Conservation (phyloP, 352 stramenopile species). For the Phytophthora constricta region DNA sequence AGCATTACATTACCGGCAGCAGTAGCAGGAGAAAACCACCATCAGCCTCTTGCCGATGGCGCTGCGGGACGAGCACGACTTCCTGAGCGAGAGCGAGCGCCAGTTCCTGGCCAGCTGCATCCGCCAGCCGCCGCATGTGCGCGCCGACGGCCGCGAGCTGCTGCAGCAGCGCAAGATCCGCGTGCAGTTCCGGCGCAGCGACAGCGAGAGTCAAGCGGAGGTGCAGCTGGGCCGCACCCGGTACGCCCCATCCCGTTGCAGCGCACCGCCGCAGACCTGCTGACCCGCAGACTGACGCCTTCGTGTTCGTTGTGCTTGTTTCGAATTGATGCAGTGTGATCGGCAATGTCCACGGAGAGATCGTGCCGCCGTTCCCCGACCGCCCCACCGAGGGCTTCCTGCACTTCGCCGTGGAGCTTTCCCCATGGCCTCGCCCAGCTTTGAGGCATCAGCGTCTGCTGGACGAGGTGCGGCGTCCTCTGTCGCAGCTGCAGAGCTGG, state of each 20-base stretch:
- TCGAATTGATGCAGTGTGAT: constrained; percentile 56
- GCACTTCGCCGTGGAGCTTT: constrained; percentile 86
- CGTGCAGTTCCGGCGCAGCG: constrained; percentile 83
- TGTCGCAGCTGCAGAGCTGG: constrained; percentile 66
- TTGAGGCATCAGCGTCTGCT: constrained; percentile 53
- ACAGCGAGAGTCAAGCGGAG: constrained; percentile 79
- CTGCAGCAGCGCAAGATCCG: constrained; percentile 85
- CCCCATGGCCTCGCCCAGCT: constrained; percentile 85
- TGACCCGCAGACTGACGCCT: background rate
- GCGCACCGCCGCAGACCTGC: background rate
- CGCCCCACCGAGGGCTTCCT: constrained; percentile 89
- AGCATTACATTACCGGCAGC: too few relatives aligned
- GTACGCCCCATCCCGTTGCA: constrained; percentile 34
- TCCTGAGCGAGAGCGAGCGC: constrained; percentile 85
- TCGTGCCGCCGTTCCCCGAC: constrained; percentile 88
- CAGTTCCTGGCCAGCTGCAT: constrained; percentile 78
- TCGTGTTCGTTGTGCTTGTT: too few relatives aligned
- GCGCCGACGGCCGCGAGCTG: constrained; percentile 78
- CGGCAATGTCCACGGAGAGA: constrained; percentile 83
- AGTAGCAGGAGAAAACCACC: too few relatives aligned
- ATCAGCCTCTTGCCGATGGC: constrained; percentile 42
- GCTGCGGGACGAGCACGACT: constrained; percentile 69
- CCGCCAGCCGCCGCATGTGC: constrained; percentile 60
- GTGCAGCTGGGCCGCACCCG: constrained; percentile 80
- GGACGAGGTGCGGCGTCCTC: constrained; percentile 56